Evolutionary conservation across 2,329 filamentous ascomycete genomes (phyloP).

Genomic region (Apiospora pterosperma): DNA sequence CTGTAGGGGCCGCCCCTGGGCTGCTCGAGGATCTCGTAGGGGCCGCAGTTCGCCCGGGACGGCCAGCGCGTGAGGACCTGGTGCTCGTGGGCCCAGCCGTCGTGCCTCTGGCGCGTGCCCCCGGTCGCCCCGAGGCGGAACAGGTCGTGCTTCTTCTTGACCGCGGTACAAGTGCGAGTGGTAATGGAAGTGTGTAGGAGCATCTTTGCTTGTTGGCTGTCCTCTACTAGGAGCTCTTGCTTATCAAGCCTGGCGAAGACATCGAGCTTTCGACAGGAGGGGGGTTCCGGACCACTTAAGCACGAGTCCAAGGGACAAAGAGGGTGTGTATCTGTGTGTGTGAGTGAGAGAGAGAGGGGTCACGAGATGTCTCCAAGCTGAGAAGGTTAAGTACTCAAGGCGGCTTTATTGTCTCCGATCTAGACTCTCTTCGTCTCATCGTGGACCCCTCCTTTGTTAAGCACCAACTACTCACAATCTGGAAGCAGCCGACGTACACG

Average conservation of each 20-base stretch:
- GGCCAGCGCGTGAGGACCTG: constrained; percentile 1
- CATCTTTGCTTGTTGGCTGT: not conserved
- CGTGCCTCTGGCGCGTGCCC: not conserved
- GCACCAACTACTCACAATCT: no score
- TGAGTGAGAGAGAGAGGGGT: no score
- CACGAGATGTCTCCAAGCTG: no score
- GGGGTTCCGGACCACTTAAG: no score
- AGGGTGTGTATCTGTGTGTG: no score
- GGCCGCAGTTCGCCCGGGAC: not conserved
- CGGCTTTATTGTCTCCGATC: no score
- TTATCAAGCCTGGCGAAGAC: no score
- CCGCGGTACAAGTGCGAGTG: not conserved
- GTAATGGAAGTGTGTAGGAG: not conserved
- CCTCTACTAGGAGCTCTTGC: not conserved
- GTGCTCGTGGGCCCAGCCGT: not conserved
- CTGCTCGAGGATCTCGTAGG: constrained; percentile 6
- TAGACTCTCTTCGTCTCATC: no score
- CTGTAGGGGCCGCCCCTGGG: not conserved
- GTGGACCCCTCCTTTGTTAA: no score
- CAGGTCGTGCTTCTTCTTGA: not conserved
- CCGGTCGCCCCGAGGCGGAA: not conserved
- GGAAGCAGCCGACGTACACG: no score
- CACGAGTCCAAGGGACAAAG: no score
- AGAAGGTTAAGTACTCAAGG: no score
- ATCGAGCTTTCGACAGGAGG: not conserved